Evolutionary conservation across 108 stramenopile genomes (phyloP), one percentile per base, ranked within the genome.

Genomic region (Cylindrotheca closterium): DNA sequence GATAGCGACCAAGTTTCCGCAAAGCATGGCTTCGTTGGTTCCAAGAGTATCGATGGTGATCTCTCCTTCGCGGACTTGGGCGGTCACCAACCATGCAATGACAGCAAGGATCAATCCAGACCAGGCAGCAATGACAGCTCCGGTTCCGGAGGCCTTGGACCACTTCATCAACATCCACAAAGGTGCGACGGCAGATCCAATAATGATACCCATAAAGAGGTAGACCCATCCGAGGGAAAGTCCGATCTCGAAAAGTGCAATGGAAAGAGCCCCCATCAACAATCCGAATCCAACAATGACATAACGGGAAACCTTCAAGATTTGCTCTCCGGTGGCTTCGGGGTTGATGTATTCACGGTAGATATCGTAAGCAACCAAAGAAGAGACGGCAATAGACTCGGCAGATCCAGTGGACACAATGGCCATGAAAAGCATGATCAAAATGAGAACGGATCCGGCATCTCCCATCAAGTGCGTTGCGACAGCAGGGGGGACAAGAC

Each of bases 401-500:
- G 92, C 90, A 47, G 88, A 87, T 34, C 96, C 96, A 21, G 92
- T 93, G 23, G 96, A 93, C 63, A 91, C 88, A 65, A 96, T 92
- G 23, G 96, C 96, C 96, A 96, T 96, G 83, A 94, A 96, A 57
- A 96, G 84, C 96, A 96, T 96, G 77, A 93, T 74, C 37, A 92
- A 67, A 55, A 96, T 85, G 24, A 89, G 66, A 33, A 73, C 80
- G 10, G 85, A 60, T 33, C 96, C 96, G 31, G 85, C 77, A 55
- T 84, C 50, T 30, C 96, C 96, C 28, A 94, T 56, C 30, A 96
- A 61, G 55, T 90, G 73, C 7, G 71, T 65, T 1, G 96, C 96
- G n/a, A 94, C 89, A 49, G 96, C 96, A 57, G 93, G 91, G 17
- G 96, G 96, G 21, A 96, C 96, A 56, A 96, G 79, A 50, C 96